phyloP scores from a whole-genome alignment of 176 grass and related monocot genomes.

The Rhynchospora tenuis region DNA sequence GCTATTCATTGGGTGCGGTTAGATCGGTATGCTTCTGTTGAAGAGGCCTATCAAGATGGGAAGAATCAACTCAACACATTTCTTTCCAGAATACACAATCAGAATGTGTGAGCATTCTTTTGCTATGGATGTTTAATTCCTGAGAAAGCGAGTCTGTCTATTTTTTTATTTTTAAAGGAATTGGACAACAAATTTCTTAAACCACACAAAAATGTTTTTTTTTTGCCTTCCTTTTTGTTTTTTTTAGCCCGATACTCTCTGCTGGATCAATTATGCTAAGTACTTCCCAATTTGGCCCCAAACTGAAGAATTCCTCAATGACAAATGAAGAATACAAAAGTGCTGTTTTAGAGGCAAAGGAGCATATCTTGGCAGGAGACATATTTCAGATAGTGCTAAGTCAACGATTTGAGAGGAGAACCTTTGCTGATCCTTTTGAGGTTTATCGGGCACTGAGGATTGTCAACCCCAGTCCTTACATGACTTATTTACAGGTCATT shows the following conservation, averaged over 20 bases:
- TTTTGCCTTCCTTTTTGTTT: not conserved
- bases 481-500: conserved; percentile 80
- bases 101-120: conserved; percentile 57
- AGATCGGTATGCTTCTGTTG: conserved; percentile 46
- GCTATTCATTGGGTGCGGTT: conserved; percentile 81
- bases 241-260: conserved; percentile 61
- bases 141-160: not conserved
- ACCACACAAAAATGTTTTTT: conserved; percentile 4
- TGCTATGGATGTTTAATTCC: not conserved
- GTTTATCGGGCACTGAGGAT: conserved; percentile 80
- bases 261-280: conserved; percentile 61
- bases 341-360: conserved; percentile 64
- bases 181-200: not conserved
- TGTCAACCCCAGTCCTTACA: conserved; percentile 89
- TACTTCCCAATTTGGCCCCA: conserved; percentile 47
- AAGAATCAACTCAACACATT: conserved; percentile 38
- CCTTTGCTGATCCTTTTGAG: conserved; percentile 84
- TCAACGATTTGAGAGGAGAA: conserved; percentile 79
- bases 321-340: conserved; percentile 62
- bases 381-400: conserved; percentile 95
- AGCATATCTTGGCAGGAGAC: conserved; percentile 74
- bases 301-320: conserved; percentile 65
- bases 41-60: conserved; percentile 83
- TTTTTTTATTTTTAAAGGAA: not conserved
- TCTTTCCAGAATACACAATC: conserved; percentile 70